These are phyloP conservation scores for Talaromyces sp. DNA, from an alignment of 2,329 filamentous ascomycete species.

Conservation along the genomic window DNA sequence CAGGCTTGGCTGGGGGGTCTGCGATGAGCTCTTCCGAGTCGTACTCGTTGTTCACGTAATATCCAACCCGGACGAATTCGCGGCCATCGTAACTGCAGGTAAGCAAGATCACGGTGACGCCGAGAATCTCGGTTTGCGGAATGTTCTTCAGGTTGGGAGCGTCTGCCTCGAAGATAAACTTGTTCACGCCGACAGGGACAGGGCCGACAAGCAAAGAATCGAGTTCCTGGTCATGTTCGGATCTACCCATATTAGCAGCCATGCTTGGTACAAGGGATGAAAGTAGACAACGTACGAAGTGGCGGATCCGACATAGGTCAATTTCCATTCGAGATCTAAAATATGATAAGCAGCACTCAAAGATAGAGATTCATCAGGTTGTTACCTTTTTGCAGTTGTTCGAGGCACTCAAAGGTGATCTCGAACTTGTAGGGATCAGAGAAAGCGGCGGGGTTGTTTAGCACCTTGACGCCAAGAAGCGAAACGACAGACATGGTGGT, in stretches of 20 bases:
- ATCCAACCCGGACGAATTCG: constrained; percentile 96
- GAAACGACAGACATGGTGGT: constrained; percentile 87
- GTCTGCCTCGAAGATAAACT: constrained; percentile 96
- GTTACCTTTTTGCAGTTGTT: constrained; percentile 84
- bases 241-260: constrained; percentile 47
- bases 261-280: constrained; percentile 5
- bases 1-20: constrained; percentile 85
- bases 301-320: constrained; percentile 97
- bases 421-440: constrained; percentile 92
- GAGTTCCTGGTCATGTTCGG: constrained; percentile 97
- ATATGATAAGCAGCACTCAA: neutral
- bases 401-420: constrained; percentile 97
- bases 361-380: neutral
- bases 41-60: constrained; percentile 99
- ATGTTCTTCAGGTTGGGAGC: constrained; percentile 86
- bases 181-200: constrained; percentile 97
- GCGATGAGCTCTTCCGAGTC: constrained; percentile 82
- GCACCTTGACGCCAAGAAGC: constrained; percentile 87
- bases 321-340: constrained; percentile 95
- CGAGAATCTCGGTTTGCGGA: constrained; percentile 89
- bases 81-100: constrained; percentile 94
- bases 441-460: constrained; percentile 96
- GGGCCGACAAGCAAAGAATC: constrained; percentile 94
- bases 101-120: constrained; percentile 93
- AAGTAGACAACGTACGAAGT: constrained; percentile 66